These are phyloP conservation scores for Rhodotorula sp. DNA, from an alignment of 1,284 basidiomycete genomes.

Conservation along the genomic window DNA sequence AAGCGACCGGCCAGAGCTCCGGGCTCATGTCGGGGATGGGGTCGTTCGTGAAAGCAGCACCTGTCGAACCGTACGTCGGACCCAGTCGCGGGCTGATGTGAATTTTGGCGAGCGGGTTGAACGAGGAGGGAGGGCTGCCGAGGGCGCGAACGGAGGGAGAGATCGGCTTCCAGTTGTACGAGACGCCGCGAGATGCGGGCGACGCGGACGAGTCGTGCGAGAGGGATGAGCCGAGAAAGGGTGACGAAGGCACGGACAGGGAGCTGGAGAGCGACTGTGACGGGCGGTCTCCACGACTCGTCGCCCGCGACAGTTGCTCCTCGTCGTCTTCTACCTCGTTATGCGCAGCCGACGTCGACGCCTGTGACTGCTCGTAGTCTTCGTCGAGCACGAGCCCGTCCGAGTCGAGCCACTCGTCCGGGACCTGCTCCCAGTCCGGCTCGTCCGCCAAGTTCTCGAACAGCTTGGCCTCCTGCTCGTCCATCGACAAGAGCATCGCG, in stretches of 20 bases:
- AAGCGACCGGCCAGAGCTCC: conserved; percentile 26
- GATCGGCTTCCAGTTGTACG: conserved; percentile 25
- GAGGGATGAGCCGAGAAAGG: conserved; percentile 25
- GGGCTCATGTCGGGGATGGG: conserved; percentile 31
- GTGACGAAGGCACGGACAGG: conserved; percentile 30
- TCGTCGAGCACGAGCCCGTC: conserved; percentile 37
- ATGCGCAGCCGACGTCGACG: background rate
- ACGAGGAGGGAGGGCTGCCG: conserved; percentile 5
- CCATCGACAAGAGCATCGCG: conserved; percentile 41
- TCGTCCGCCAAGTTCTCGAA: background rate
- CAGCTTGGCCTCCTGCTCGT: conserved; percentile 38
- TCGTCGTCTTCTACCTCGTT: conserved; percentile 7
- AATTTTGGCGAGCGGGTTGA: conserved; percentile 23
- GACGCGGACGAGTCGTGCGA: conserved; percentile 2
- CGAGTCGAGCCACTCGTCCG: conserved; percentile 30
- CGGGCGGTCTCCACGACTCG: background rate
- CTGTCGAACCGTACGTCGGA: conserved; percentile 27
- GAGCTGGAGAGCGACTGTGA: conserved; percentile 16
- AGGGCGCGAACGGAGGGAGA: conserved; percentile 19
- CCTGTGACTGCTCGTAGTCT: conserved; percentile 2
- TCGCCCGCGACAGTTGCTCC: background rate
- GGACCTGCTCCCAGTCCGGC: conserved; percentile 20
- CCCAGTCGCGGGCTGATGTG: conserved; percentile 39
- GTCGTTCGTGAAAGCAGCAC: conserved; percentile 1
- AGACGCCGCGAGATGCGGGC: conserved; percentile 8